Base-by-base conservation (phyloP, 208 protist species). In the Wallacemonas sp. region DNA sequence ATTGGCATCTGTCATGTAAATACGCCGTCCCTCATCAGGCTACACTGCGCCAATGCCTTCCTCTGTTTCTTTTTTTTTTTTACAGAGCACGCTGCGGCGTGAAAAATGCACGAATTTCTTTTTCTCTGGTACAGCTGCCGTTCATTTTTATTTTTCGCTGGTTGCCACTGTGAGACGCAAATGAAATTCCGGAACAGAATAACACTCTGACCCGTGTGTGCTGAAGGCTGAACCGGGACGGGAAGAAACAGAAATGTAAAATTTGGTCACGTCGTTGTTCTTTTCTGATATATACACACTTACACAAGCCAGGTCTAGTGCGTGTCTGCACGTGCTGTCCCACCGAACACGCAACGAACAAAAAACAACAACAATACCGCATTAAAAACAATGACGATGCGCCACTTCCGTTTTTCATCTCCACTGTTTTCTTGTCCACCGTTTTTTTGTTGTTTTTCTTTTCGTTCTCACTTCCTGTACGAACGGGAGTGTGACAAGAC, bases 371-470 rank as follows among this genome's bases (percentile, higher is more conserved):
- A n/a, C n/a, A n/a, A n/a, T n/a, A n/a, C n/a, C n/a, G n/a, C n/a
- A n/a, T n/a, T n/a, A n/a, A n/a, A n/a, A n/a, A n/a, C n/a, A n/a
- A n/a, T n/a, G n/a, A n/a, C n/a, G n/a, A n/a, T n/a, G n/a, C n/a
- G n/a, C n/a, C n/a, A n/a, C 33, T 27, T 2, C 19, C 8, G 9
- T 44, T 38, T 5, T 21, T 46, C 67, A 4, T 55, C 48, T 43
- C 46, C 17, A 17, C 46, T 65, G 19, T 36, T 52, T 71, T 55
- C 39, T 34, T 32, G 1, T 16, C 14, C 16, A 24, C 14, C n/a
- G 65, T 49, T 66, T 70, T 70, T 58, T 77, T 66, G 39, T 65
- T 74, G 61, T 64, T 6, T 70, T 58, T 61, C 21, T 11, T 34
- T 55, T 64, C 3, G 64, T 1, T 64, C 29, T 27, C 38, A 68